Evolutionary conservation across 176 grass and related monocot genomes (phyloP).

Genomic region (Juncus effusus): DNA sequence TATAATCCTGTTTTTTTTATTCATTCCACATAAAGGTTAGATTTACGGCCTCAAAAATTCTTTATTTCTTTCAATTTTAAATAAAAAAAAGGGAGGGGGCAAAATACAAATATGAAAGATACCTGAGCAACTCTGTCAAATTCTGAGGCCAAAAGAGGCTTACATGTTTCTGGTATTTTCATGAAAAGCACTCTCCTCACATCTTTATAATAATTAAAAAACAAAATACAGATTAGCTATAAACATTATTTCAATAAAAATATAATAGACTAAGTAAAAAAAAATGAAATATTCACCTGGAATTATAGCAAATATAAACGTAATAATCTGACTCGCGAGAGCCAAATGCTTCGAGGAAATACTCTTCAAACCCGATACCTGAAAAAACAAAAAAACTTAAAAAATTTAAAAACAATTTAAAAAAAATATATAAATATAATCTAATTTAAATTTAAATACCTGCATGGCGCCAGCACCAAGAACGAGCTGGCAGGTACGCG

Average conservation of each 20-base stretch:
- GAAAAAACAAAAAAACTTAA: slow-evolving; percentile 21
- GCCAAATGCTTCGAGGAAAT: slow-evolving; percentile 99
- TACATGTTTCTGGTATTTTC: slow-evolving; percentile 91
- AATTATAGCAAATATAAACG: slow-evolving; percentile 83
- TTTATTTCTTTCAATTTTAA: slow-evolving; percentile 17
- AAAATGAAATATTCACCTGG: slow-evolving; percentile 57
- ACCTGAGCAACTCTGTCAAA: slow-evolving; percentile 96
- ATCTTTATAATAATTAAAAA: slow-evolving; percentile 48
- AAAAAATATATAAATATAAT: too few species aligned
- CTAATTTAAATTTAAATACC: slow-evolving; percentile 39
- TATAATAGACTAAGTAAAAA: neutral
- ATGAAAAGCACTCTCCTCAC: slow-evolving; percentile 74
- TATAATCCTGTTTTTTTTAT: slow-evolving; percentile 72
- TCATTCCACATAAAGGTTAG: neutral
- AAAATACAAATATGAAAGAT: slow-evolving; percentile 18
- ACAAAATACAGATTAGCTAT: slow-evolving; percentile 17
- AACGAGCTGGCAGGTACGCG: slow-evolving; percentile 90
- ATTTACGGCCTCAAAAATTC: neutral
- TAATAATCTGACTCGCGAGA: slow-evolving; percentile 95
- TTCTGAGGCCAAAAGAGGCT: slow-evolving; percentile 67
- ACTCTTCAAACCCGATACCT: slow-evolving; percentile 98
- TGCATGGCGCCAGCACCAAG: slow-evolving; percentile 99
- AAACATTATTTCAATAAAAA: neutral
- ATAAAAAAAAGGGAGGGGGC: neutral
- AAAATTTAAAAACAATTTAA: slow-evolving; percentile 13